Base-by-base conservation (phyloP, 2,329 filamentous ascomycete genomes). In the Onygena corvina region DNA sequence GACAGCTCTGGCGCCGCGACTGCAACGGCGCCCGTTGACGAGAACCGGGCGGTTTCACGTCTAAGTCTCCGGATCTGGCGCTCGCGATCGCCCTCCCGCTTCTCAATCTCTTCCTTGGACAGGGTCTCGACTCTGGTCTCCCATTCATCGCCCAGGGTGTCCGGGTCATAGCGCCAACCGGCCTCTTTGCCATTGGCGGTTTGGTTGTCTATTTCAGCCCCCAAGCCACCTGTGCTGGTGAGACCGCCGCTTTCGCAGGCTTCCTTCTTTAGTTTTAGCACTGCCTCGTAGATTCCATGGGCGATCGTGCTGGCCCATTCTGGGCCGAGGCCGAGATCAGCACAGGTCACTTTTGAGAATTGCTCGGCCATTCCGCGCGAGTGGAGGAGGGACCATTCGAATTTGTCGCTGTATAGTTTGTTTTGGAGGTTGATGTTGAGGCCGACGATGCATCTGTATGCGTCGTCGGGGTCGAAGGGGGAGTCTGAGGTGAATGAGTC, bases 221-320 rank as follows among this genome's bases (percentile, higher is more conserved):
- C 77, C 57, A 77, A 77, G 14, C 76, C 81, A 51, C 79, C 77
- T 72, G 81, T 80, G 12, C 79, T 75, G n/a, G 94, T 81, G 5
- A 95, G 70, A 1, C 88, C 88, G 31, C 87, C 88, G 33, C 87
- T 87, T 64, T 96, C 92, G 60, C 89, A 94, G 0, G 89, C 87
- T 62, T 96, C 92, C 67, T 98, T 98, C 71, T 96, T 96, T 27
- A 95, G 71, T 42, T 86, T 84, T 54, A 96, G 67, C 0, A 93
- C 88, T 7, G 92, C 86, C 67, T 98, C 92, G 66, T 96, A 96
- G 58, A 98, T 96, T 29, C 89, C 92, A 62, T 95, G 90, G 11
- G 92, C 86, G 71, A 98, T 86, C 25, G 87, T 86, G 2, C 88
- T 85, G 3, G 94, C 80, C 88, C 92, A 98, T 69, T 98, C 92